Percentiles rank a stretch among this genome's conserved stretches.
Conservation (phyloP, 495 filamentous ascomycete genomes). For the Penicillium simplicissimum region DNA sequence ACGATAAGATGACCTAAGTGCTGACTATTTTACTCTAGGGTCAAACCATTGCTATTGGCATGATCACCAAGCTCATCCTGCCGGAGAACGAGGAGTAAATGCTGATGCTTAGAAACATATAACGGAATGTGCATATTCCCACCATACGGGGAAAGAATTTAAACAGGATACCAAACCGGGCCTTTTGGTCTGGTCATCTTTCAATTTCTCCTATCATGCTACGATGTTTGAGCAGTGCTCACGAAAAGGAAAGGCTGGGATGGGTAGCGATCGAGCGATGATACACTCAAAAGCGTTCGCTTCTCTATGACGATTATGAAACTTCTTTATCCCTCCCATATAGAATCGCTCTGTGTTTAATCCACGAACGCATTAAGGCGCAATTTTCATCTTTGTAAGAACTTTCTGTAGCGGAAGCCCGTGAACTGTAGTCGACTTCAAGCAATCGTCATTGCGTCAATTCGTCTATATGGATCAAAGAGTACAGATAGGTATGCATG, state of each 20-base stretch:
- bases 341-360: constrained; percentile 26
- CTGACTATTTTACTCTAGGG: constrained; percentile 53
- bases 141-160: constrained; percentile 14
- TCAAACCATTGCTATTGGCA: constrained; percentile 96
- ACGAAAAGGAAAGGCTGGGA: constrained; percentile 20
- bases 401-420: not conserved
- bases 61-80: constrained; percentile 82
- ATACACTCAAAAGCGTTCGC: constrained; percentile 26
- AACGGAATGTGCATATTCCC: constrained; percentile 20
- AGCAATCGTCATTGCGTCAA: not conserved
- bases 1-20: not conserved
- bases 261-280: constrained; percentile 27
- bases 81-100: constrained; percentile 40
- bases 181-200: constrained; percentile 5
- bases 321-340: constrained; percentile 24
- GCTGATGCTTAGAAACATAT: constrained; percentile 6
- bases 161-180: constrained; percentile 14
- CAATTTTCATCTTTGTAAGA: not conserved
- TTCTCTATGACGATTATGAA: constrained; percentile 46
- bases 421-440: not conserved
- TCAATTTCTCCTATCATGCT: constrained; percentile 2
- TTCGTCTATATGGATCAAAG: constrained; percentile 13
- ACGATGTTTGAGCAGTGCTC: constrained; percentile 8
- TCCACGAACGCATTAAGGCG: constrained; percentile 29
- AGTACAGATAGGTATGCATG: constrained; percentile 13